Conservation (phyloP, 2,329 filamentous ascomycete species). For the Cercospora nicotianae region DNA sequence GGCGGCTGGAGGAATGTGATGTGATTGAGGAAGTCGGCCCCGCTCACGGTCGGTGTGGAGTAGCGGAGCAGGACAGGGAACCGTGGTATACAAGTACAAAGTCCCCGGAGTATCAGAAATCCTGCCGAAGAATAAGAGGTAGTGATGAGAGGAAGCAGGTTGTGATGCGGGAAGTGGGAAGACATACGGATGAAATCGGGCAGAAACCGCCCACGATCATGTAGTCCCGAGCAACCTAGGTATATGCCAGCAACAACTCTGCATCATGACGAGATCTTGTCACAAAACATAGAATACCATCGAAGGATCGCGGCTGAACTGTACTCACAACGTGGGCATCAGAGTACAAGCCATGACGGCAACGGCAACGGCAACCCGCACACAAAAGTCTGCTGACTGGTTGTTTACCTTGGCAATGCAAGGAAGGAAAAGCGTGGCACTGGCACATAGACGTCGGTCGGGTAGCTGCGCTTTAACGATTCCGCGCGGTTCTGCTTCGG, state of each 20-base stretch:
- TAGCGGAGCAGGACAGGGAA: neutral
- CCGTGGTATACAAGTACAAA: neutral
- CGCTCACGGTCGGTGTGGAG: too few relatives aligned
- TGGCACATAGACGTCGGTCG: neutral
- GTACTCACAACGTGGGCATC: neutral
- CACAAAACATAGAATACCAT: neutral
- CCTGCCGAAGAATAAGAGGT: neutral
- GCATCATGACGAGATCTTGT: neutral
- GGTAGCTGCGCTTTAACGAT: neutral
- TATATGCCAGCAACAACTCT: neutral
- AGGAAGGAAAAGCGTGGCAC: neutral
- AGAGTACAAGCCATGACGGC: neutral
- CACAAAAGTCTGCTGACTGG: neutral
- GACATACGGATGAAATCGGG: neutral
- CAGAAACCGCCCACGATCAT: neutral
- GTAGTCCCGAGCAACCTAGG: neutral
- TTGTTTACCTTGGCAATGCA: neutral
- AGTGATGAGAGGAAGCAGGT: too few relatives aligned
- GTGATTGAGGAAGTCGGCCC: too few relatives aligned
- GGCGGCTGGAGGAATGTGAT: neutral
- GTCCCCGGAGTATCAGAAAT: neutral
- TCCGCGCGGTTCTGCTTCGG: neutral
- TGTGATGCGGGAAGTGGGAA: neutral
- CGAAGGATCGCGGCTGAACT: neutral
- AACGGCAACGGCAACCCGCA: neutral